Percentiles rank a stretch among this genome's conserved stretches.
Evolutionary conservation across 768 basidiomycete species (phyloP).

Genomic region (Phylloporus sp.): DNA sequence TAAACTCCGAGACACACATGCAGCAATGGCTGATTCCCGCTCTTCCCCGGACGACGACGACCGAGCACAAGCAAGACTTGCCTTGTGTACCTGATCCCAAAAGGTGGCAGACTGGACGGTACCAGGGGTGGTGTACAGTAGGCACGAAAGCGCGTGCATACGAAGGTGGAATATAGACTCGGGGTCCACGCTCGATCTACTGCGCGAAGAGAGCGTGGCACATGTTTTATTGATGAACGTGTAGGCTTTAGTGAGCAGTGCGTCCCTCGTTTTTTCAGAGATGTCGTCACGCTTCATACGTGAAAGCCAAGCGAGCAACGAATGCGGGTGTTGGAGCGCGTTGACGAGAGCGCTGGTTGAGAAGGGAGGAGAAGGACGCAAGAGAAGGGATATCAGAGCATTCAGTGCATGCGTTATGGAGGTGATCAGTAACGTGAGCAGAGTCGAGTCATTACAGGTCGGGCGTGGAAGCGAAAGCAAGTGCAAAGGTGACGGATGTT

Average conservation of each 20-base stretch:
- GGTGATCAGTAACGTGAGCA: conserved; percentile 55
- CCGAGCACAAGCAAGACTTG: conserved; percentile 36
- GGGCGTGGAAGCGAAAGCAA: conserved; percentile 45
- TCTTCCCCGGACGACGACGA: conserved; percentile 21
- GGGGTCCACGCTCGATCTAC: conserved; percentile 8
- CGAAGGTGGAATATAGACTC: conserved; percentile 37
- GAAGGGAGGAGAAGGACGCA: conserved; percentile 16
- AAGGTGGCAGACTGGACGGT: conserved; percentile 50
- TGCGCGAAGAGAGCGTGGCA: conserved; percentile 29
- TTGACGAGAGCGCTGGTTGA: conserved; percentile 25
- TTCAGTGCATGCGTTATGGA: conserved; percentile 56
- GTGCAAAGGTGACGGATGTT: conserved; percentile 14
- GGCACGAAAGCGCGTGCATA: conserved; percentile 42
- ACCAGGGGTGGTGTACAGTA: conserved; percentile 47
- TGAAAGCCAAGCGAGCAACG: conserved; percentile 54
- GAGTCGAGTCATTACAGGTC: conserved; percentile 23
- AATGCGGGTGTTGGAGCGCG: conserved; percentile 29
- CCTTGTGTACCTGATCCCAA: conserved; percentile 65
- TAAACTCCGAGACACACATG: conserved; percentile 42
- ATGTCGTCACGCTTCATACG: conserved; percentile 32
- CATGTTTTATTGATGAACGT: conserved; percentile 41
- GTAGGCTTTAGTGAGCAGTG: conserved; percentile 58
- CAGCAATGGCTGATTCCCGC: conserved; percentile 24
- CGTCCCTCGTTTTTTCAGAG: conserved; percentile 52
- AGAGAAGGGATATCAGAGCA: conserved; percentile 32